Percentiles rank a stretch among this genome's conserved stretches.
These are phyloP conservation scores for Wickerhamiella brachini DNA, from an alignment of 805 yeast species.

Conservation along the genomic window DNA sequence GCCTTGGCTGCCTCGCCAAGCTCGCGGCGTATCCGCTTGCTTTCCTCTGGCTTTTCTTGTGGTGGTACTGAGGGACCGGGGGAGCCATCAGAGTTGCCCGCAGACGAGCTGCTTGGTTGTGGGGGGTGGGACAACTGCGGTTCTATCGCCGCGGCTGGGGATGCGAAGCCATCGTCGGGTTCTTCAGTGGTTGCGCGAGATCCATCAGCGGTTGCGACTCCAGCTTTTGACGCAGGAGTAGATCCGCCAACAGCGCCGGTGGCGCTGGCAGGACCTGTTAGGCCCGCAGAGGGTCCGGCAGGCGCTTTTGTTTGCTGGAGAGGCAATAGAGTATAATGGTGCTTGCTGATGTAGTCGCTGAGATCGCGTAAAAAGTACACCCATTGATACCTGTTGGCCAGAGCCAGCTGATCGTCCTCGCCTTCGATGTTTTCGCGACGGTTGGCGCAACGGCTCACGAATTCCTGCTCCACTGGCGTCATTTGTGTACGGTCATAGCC, in stretches of 20 bases:
- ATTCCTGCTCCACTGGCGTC: conserved; percentile 69
- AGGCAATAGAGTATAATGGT: conserved; percentile 13
- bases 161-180: background rate
- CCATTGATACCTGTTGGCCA: conserved; percentile 76
- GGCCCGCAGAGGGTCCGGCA: too few relatives aligned
- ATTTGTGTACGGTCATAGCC: conserved; percentile 25
- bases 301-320: background rate
- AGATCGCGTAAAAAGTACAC: conserved; percentile 64
- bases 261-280: too few relatives aligned
- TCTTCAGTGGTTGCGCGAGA: background rate
- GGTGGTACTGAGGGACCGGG: background rate
- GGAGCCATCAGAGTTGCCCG: background rate
- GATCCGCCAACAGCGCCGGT: too few relatives aligned
- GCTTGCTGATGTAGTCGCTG: conserved; percentile 62
- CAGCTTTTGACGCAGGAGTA: too few relatives aligned
- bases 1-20: conserved; percentile 9
- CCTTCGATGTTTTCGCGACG: conserved; percentile 48
- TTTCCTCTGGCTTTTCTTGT: background rate
- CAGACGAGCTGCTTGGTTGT: background rate
- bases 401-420: conserved; percentile 32
- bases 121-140: background rate
- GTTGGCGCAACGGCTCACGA: conserved; percentile 56
- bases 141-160: background rate
- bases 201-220: background rate
- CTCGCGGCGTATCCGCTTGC: conserved; percentile 4